Percentiles rank a stretch among this genome's conserved stretches.
Conservation (phyloP, 2,329 filamentous ascomycete species). For the Xylariomycetidae sp. region DNA sequence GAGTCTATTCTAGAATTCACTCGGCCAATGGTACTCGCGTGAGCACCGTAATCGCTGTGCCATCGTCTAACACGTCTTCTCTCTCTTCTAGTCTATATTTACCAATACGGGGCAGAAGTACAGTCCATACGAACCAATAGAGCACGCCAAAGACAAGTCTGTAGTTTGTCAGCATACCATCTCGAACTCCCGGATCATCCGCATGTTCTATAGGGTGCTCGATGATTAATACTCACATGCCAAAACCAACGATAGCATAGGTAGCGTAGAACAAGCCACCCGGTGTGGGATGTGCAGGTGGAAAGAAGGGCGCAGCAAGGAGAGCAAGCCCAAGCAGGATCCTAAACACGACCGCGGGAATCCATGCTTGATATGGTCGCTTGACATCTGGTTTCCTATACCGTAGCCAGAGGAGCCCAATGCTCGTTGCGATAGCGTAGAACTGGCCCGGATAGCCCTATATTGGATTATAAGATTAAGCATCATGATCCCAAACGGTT, state of each 20-base stretch:
- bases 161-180: conserved; percentile 11
- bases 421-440: conserved; percentile 50
- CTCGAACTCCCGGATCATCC: conserved; percentile 3
- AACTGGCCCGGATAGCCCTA: conserved; percentile 62
- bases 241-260: conserved; percentile 48
- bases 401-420: conserved; percentile 58
- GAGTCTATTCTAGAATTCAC: too few relatives aligned
- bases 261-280: conserved; percentile 49
- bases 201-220: background rate
- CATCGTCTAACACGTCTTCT: conserved; percentile 56
- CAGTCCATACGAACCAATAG: conserved; percentile 68
- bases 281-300: conserved; percentile 43
- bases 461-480: too few relatives aligned
- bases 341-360: conserved; percentile 52
- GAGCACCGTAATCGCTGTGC: conserved; percentile 61
- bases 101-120: conserved; percentile 53
- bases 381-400: conserved; percentile 53
- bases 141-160: conserved; percentile 54
- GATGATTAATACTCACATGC: conserved; percentile 41
- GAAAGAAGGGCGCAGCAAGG: conserved; percentile 58
- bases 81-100: conserved; percentile 61
- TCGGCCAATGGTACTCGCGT: conserved; percentile 27
- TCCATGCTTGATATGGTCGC: conserved; percentile 63
- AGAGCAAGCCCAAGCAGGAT: conserved; percentile 50
- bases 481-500: too few relatives aligned